A percentile compares a stretch with the other conserved stretches of the same genome.
These are phyloP conservation scores for Penicillium subrubescens DNA, from an alignment of 495 filamentous ascomycete genomes.

Conservation along the genomic window DNA sequence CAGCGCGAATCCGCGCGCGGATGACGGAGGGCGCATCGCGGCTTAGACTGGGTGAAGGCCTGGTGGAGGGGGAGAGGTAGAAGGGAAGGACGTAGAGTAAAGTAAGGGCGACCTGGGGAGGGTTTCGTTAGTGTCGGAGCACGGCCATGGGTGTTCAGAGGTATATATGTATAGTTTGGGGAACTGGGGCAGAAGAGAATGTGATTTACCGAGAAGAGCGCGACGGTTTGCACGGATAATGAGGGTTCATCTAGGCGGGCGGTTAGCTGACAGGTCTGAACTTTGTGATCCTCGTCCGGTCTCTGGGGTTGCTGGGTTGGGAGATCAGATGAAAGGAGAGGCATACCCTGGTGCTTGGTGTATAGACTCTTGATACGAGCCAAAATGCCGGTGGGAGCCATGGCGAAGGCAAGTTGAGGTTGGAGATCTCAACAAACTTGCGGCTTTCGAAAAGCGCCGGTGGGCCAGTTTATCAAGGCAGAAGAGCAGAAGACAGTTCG, in stretches of 20 bases:
- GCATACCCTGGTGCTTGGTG: slow-evolving; percentile 35
- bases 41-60: slow-evolving; percentile 77
- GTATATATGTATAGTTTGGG: background rate
- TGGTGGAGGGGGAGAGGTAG: slow-evolving; percentile 77
- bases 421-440: background rate
- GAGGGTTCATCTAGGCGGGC: slow-evolving; percentile 44
- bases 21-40: slow-evolving; percentile 91
- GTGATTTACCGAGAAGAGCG: slow-evolving; percentile 50
- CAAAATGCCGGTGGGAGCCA: slow-evolving; percentile 43
- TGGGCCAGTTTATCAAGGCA: background rate
- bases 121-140: background rate
- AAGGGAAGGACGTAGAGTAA: slow-evolving; percentile 87
- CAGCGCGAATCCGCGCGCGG: slow-evolving; percentile 78
- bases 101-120: slow-evolving; percentile 68
- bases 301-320: background rate
- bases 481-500: background rate
- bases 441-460: background rate
- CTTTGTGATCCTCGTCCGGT: slow-evolving; percentile 6
- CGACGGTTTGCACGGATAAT: slow-evolving; percentile 50
- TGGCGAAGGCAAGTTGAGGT: slow-evolving; percentile 6
- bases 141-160: background rate
- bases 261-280: slow-evolving; percentile 22
- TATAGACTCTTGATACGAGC: slow-evolving; percentile 43
- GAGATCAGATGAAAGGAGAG: background rate
- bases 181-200: background rate